A percentile compares a stretch with the other conserved stretches of the same genome.
Evolutionary conservation across 495 filamentous ascomycete species (phyloP).

Genomic region (Trichodelitschia bisporula): DNA sequence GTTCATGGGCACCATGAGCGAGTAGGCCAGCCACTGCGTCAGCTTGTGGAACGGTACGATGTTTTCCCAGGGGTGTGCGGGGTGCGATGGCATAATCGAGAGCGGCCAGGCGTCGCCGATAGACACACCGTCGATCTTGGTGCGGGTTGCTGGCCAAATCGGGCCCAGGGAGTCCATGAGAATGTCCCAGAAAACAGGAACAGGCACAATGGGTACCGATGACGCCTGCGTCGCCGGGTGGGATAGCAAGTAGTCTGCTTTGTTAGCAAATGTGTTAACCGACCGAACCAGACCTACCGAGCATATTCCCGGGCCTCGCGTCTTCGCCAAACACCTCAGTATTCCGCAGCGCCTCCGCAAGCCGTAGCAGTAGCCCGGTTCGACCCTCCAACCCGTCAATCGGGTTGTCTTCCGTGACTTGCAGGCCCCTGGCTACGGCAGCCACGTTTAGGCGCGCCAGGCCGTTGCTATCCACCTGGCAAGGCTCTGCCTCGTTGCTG

Average conservation of each 20-base stretch:
- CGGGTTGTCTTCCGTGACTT: constrained; percentile 59
- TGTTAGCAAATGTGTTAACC: constrained; percentile 4
- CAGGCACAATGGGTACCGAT: constrained; percentile 60
- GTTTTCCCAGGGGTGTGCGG: constrained; percentile 62
- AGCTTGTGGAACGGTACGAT: constrained; percentile 91
- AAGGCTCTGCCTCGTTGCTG: constrained; percentile 52
- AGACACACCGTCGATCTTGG: constrained; percentile 64
- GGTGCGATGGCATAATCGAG: constrained; percentile 54
- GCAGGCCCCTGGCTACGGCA: constrained; percentile 52
- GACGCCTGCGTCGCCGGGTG: constrained; percentile 73
- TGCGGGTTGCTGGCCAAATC: constrained; percentile 80
- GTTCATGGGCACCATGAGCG: constrained; percentile 67
- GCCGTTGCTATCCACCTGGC: constrained; percentile 69
- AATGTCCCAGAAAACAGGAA: constrained; percentile 80
- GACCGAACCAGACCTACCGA: constrained; percentile 32
- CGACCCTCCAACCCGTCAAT: constrained; percentile 75
- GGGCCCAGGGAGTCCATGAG: constrained; percentile 68
- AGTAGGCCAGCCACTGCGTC: constrained; percentile 78
- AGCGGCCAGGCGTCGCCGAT: constrained; percentile 93
- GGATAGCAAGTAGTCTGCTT: constrained; percentile 66
- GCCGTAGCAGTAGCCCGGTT: constrained; percentile 49
- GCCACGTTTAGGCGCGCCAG: constrained; percentile 53
- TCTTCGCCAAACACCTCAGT: constrained; percentile 67
- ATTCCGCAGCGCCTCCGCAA: constrained; percentile 56
- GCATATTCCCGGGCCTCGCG: constrained; percentile 78